Conservation (phyloP, 805 yeast species). For the Sugiyamaella floridensis region DNA sequence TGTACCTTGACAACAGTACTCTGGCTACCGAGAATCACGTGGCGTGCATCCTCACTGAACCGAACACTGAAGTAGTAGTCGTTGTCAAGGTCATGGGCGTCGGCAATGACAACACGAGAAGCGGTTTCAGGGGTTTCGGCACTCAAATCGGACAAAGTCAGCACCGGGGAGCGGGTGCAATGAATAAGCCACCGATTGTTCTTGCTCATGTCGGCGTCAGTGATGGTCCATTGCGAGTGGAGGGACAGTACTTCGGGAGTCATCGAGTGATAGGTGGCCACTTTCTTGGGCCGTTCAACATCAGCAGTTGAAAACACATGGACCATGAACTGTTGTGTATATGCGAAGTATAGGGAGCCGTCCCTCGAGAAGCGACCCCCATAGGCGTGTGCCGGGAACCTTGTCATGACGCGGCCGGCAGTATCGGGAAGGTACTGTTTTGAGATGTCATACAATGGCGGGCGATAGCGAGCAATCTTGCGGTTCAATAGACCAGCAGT, state of each 20-base stretch:
- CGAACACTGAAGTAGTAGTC: neutral
- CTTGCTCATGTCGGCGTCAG: constrained; percentile 22
- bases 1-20: constrained; percentile 15
- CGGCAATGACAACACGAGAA: neutral
- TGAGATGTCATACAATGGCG: constrained; percentile 10
- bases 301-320: constrained; percentile 19
- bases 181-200: constrained; percentile 22
- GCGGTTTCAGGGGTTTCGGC: neutral
- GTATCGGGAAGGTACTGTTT: constrained; percentile 15
- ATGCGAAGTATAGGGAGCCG: constrained; percentile 22
- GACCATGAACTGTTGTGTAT: constrained; percentile 24
- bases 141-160: constrained; percentile 17
- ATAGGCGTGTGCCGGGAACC: constrained; percentile 19
- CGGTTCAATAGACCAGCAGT: constrained; percentile 8
- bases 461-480: constrained; percentile 4
- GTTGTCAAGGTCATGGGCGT: neutral
- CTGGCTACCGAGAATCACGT: constrained; percentile 23
- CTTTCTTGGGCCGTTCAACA: constrained; percentile 13
- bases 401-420: constrained; percentile 8
- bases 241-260: constrained; percentile 1
- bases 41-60: constrained; percentile 12
- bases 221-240: constrained; percentile 25
- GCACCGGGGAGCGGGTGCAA: constrained; percentile 19
- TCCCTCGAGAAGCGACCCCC: constrained; percentile 27
- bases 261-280: neutral